Evolutionary conservation across 2,329 filamentous ascomycete species (phyloP), one percentile per base, ranked within the genome.

Genomic region (Corynespora cassiicola): DNA sequence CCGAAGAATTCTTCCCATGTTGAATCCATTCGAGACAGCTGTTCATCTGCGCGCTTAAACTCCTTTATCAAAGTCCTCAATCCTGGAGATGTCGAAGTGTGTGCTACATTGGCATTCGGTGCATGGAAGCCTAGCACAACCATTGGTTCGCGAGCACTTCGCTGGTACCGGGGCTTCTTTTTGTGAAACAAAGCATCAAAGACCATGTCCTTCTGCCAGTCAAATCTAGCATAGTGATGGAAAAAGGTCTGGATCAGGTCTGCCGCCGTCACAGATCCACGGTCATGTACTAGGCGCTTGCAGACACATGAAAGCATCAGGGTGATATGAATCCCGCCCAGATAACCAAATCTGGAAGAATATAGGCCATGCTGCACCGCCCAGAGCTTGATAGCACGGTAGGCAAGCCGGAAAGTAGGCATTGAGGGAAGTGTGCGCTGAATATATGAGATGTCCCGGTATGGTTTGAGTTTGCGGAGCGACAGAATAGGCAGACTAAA

Each of bases 261-360:
- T 1, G 75, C 61, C 1, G 77, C 70, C 0, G 76, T 75, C 1
- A 75, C 54, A 0, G 56, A 35, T 12, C 62, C 60, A 7, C 52
- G 54, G 16, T 53, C 40, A 22, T 50, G 42, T 7, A 42, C 45
- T 7, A 65, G 46, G 4, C 65, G 62, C 59, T 87, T 87, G 62
- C 76, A 78, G 1, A 87, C 66, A 11, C 79, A 76, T 0, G 79
- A 75, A 7, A 88, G 69, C 56, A 88, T 71, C 15, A 86, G 65
- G 0, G 80, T 77, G 35, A 88, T 79, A 49, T 87, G 83, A 14
- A 86, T 79, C 3, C 83, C 84, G 5, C 81, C 78, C 0, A 88
- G 70, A 43, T 81, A 84, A 0, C 85, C 85, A 50, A 86, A 86
- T 31, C 76, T 80, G 2, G 82, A 76, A 0, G 81, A 77, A 58